Evolutionary conservation across 148 eudicot species (phyloP), one percentile per base, ranked within the genome.

Genomic region (Vaccinium darrowii): DNA sequence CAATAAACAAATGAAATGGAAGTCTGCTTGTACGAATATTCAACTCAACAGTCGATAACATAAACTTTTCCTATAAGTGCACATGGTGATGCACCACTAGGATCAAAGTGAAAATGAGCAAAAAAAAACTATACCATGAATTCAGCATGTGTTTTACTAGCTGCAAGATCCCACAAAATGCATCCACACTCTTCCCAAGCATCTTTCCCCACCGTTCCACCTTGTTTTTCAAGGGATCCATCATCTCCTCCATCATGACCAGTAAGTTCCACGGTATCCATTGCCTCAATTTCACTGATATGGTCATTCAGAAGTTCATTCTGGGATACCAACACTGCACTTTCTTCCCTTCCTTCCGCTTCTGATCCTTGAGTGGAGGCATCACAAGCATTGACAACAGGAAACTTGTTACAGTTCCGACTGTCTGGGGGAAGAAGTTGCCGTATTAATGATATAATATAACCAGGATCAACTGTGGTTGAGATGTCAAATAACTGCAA

Each of bases 161-260:
- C 98, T 56, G 98, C 95, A 84, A 97, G 96, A 86, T 97, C 99
- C 99, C 99, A 97, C 83, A 97, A 92, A 79, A 94, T 82, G 83
- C 98, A 95, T 88, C 99, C 99, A 86, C 87, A 86, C 85, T 93
- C 98, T 91, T 97, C 96, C 99, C 98, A 95, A 23, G 85, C 86
- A 51, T 88, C 88, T 85, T 93, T 96, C 87, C 87, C 90, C 25
- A 86, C 92, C 51, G 86, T 84, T 71, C 39, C 81, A 58, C 79
- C 83, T 67, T 71, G 76, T 82, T 88, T 84, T 76, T 88, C 84
- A 72, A 52, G 49, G 30, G 81, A 81, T 25, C 65, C 88, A 51
- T 87, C 85, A 53, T 85, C 89, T 52, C 43, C 73, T 27, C 65
- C 90, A 30, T 84, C 86, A 39, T 73, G 74, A 25, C 67, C 84